Evolutionary conservation across 2,329 filamentous ascomycete genomes (phyloP), one percentile per base, ranked within the genome.

Genomic region (Xylaria sp.): DNA sequence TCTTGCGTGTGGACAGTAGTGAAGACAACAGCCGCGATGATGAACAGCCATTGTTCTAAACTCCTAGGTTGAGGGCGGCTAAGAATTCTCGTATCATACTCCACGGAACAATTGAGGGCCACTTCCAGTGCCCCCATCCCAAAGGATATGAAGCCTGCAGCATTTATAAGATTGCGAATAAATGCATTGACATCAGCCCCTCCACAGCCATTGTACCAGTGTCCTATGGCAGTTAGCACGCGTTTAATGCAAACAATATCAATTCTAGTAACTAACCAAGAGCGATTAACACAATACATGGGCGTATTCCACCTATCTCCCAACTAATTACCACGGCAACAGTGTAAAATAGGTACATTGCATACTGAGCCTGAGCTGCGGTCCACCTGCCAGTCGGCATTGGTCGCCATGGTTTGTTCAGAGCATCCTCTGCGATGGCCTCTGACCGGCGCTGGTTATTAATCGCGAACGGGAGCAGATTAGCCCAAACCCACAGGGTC

Each of bases 391-490:
- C 66, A 30, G 9, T 76, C 73, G 51, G 78, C 36, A 79, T 63
- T 0, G 78, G 73, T 2, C 77, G 67, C 78, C 78, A 79, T 1
- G 78, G 78, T 60, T 79, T 78, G 67, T 79, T 79, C 12, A 72
- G 61, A 0, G 60, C 12, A 51, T 79, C 78, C 27, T 79, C 78
- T 1, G 72, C 34, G 11, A 78, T 61, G 0, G 75, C 71, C 1
- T 70, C 68, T 0, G 69, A 59, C 1, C 71, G 57, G 0, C 75
- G 66, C 53, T 79, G 78, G 55, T 79, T 79, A 17, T 73, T 67
- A 7, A 79, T 72, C 9, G 75, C 69, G 34, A 75, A 72, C 2
- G 76, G 68, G 0, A 79, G 45, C 3, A 78, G 73, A 56, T 77
- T 75, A 3, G 75, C 19, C 77, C 77, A 79, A 11, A 74, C 48